These are phyloP conservation scores for Aspergillaceae sp. DNA, from an alignment of 2,329 filamentous ascomycete genomes.

Conservation along the genomic window DNA sequence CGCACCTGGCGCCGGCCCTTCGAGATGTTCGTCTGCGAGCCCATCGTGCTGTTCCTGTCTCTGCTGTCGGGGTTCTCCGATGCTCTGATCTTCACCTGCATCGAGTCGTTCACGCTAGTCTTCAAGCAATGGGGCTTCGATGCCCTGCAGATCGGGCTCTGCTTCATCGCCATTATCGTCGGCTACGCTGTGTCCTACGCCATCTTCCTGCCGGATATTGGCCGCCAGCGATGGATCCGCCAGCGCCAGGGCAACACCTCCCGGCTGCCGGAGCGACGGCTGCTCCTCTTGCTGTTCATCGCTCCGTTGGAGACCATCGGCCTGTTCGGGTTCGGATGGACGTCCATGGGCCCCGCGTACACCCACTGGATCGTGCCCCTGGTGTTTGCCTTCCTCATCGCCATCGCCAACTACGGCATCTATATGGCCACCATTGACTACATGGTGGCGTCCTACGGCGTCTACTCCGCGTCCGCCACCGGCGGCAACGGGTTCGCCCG, in stretches of 20 bases:
- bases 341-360: slow-evolving; percentile 54
- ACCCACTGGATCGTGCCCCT: slow-evolving; percentile 61
- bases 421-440: slow-evolving; percentile 74
- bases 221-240: slow-evolving; percentile 29
- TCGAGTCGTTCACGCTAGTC: slow-evolving; percentile 61
- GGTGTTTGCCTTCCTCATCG: slow-evolving; percentile 57
- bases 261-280: slow-evolving; percentile 54
- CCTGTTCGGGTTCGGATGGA: slow-evolving; percentile 62
- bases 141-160: slow-evolving; percentile 13
- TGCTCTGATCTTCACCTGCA: slow-evolving; percentile 69
- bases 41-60: slow-evolving; percentile 62
- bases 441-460: slow-evolving; percentile 66
- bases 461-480: slow-evolving; percentile 64
- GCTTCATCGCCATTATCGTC: slow-evolving; percentile 32
- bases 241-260: slow-evolving; percentile 39
- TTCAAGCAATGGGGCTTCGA: slow-evolving; percentile 16
- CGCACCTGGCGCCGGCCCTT: slow-evolving; percentile 57
- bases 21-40: slow-evolving; percentile 64
- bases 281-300: slow-evolving; percentile 57
- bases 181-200: slow-evolving; percentile 50
- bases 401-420: slow-evolving; percentile 64
- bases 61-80: slow-evolving; percentile 65
- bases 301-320: slow-evolving; percentile 57
- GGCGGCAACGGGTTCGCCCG: slow-evolving; percentile 67
- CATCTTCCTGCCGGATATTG: slow-evolving; percentile 46